Evolutionary conservation across 2,329 filamentous ascomycete genomes (phyloP).

Genomic region (Ceratocystiopsis minuta): DNA sequence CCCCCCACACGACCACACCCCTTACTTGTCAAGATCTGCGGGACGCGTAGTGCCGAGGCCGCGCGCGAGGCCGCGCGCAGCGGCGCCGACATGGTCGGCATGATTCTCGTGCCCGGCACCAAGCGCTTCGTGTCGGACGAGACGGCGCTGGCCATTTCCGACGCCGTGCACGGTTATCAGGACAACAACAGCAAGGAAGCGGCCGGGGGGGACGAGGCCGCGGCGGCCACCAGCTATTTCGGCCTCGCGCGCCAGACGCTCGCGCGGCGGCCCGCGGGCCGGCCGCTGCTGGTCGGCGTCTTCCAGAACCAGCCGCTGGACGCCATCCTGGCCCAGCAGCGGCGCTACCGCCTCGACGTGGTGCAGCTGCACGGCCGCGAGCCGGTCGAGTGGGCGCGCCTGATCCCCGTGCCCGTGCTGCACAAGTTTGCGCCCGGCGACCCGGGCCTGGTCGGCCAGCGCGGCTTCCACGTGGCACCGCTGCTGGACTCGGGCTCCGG

Average conservation of each 20-base stretch:
- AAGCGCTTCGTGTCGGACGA: slow-evolving; percentile 67
- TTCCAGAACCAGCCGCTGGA: slow-evolving; percentile 81
- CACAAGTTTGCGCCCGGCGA: slow-evolving; percentile 66
- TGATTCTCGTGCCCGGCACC: slow-evolving; percentile 70
- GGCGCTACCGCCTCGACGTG: slow-evolving; percentile 60
- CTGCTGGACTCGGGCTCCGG: slow-evolving; percentile 77
- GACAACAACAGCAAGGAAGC: slow-evolving; percentile 5
- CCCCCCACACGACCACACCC: slow-evolving; percentile 19
- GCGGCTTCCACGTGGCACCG: slow-evolving; percentile 69
- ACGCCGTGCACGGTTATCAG: slow-evolving; percentile 45
- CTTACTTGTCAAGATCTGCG: slow-evolving; percentile 84
- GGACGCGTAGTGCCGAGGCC: slow-evolving; percentile 66
- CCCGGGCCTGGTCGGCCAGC: slow-evolving; percentile 42
- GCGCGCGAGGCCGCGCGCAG: slow-evolving; percentile 66
- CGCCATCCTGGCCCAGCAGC: slow-evolving; percentile 65
- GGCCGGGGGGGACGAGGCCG: neutral
- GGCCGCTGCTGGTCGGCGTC: slow-evolving; percentile 75
- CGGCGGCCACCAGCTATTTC: slow-evolving; percentile 48
- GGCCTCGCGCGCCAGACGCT: slow-evolving; percentile 8
- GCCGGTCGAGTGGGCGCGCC: slow-evolving; percentile 72
- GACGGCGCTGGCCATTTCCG: slow-evolving; percentile 62
- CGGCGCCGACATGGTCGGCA: slow-evolving; percentile 81
- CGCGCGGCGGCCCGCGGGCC: slow-evolving; percentile 25
- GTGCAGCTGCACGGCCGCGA: slow-evolving; percentile 89
- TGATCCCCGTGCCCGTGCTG: slow-evolving; percentile 87